Evolutionary conservation across 495 filamentous ascomycete genomes (phyloP), one percentile per base, ranked within the genome.

Genomic region (Collariella sp.): DNA sequence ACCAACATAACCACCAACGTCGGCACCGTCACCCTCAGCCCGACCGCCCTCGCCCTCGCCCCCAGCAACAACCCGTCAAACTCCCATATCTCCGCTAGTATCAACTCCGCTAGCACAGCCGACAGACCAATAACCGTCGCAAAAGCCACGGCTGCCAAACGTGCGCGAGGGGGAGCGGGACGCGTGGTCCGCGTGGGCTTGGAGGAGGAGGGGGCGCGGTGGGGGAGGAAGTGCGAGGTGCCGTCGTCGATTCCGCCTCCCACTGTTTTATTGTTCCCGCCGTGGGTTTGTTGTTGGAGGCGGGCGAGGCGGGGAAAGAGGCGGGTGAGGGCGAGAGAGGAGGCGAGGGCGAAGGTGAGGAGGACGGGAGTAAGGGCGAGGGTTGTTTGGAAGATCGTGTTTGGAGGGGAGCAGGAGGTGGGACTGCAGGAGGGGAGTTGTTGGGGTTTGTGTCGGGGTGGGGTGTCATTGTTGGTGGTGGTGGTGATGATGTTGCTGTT

Each of bases 1-100:
- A 90, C 71, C 38, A 89, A 72, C 51, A 86, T 73, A 54, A 85
- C 72, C 12, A 91, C 66, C 16, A 91, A 68, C 19, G 77, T 74
- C 5, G 79, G 76, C 29, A 91, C 75, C 2, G 82, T 84, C n/a
- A 82, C 62, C 55, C 79, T 75, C 57, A 90, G 69, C 33, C 80
- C 85, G 18, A 81, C 58, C 5, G 71, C 72, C 20, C 88, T 75
- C 23, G 83, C 85, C 19, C 72, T 68, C 20, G 79, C 73, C 56
- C 83, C 76, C 33, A 89, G 71, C 7, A 80, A 75, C 53, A 83
- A 83, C 13, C 53, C 53, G 19, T 88, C 72, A 5, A 80, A 75
- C 55, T 85, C 84, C n/a, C 83, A 81, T 46, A 93, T 85, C 66
- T 93, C 87, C 56, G 85, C 87, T 13, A 91, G 69, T 19, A 93